Evolutionary conservation across 2,329 filamentous ascomycete species (phyloP), one percentile per base, ranked within the genome.

Genomic region (Coleophoma crateriformis): DNA sequence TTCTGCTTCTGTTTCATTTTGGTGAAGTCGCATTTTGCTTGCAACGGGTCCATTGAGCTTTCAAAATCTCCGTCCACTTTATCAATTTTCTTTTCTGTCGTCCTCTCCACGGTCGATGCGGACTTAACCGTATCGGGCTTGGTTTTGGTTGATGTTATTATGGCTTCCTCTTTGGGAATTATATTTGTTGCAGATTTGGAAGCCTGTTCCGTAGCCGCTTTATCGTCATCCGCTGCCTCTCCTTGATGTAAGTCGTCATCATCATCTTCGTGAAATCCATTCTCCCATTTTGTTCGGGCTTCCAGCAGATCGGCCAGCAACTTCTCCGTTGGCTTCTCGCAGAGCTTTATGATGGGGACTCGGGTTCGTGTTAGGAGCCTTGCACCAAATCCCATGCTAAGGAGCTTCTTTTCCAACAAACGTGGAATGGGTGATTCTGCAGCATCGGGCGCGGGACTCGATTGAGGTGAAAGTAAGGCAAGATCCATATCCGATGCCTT

Each of bases 401-500:
- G 73, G 12, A 95, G 77, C 3, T 79, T 81, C 64, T 85, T 87
- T 62, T 95, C 89, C 2, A 96, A 68, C 7, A 91, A 63, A 20
- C 88, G 79, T 2, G 89, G 89, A 49, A 94, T 83, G 1, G 77
- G 73, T 5, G 81, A 84, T 33, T 76, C 76, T 14, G 75, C 64
- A 13, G 72, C 71, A 53, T 81, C 76, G 3, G 77, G 74, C 46
- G 77, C 71, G 41, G 76, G 69, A 17, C 67, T 63, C 2, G 85
- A 85, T 45, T 76, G 68, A 3, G 79, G 80, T 1, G 87, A 85
- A 5, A 94, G 72, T 33, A 95, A 77, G 8, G 85, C 87, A 32
- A 96, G 78, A 66, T 96, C 91, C 85, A 96, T 90, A 61, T 96
- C 90, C 1, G 90, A 92, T n/a, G 83, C 82, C 59, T 87, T 87